These are phyloP conservation scores for Cymbidium sinense DNA, from an alignment of 106 monocot genomes.

Conservation along the genomic window DNA sequence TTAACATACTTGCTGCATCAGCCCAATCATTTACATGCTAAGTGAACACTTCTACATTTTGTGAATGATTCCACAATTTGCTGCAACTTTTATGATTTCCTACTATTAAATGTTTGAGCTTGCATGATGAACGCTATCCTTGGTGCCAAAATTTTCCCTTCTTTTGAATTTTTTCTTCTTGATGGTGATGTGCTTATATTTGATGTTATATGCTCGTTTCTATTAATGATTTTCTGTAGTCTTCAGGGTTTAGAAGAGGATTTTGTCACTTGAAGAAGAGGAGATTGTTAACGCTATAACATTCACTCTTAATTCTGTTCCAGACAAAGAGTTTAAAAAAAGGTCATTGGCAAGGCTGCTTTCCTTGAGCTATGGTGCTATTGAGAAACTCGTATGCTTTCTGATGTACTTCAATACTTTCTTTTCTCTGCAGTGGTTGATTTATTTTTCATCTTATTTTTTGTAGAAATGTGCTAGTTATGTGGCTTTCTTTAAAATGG, in stretches of 20 bases:
- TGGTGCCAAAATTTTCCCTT: not conserved
- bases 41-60: no score
- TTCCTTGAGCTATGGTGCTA: conserved; percentile 62
- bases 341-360: conserved; percentile 66
- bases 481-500: not conserved
- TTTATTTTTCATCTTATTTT: not conserved
- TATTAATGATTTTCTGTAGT: not conserved
- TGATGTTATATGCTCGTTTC: not conserved
- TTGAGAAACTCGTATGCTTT: conserved; percentile 71
- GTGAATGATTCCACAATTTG: not conserved
- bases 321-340: conserved; percentile 64
- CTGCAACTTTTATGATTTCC: not conserved
- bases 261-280: conserved; percentile 72
- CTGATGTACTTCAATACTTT: not conserved
- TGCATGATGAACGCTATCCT: not conserved
- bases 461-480: not conserved
- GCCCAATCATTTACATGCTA: no score
- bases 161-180: not conserved
- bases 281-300: conserved; percentile 77
- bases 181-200: not conserved
- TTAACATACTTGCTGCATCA: no score
- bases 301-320: conserved; percentile 53
- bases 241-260: conserved; percentile 58
- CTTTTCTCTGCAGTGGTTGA: not conserved
- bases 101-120: not conserved